Percentiles rank a stretch among this genome's conserved stretches.
Conservation (phyloP, 2,329 filamentous ascomycete species). For the Botryotinia globosa region DNA sequence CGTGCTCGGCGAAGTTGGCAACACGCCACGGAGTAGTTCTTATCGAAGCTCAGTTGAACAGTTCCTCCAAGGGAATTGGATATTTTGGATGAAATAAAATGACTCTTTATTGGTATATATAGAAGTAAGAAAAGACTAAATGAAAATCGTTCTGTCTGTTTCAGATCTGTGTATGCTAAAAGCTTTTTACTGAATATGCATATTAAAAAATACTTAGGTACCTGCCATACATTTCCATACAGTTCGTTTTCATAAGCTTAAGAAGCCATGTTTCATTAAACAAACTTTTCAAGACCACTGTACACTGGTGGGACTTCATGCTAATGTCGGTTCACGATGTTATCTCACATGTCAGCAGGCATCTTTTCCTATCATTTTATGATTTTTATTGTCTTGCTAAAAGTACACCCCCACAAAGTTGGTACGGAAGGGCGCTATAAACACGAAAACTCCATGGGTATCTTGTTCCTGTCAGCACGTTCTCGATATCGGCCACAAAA, state of each 20-base stretch:
- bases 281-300: background rate
- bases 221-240: background rate
- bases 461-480: accelerated
- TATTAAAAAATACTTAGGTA: background rate
- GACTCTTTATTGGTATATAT: background rate
- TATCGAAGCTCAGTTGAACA: background rate
- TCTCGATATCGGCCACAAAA: background rate
- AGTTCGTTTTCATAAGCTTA: background rate
- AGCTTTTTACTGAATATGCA: too few species aligned
- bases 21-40: background rate
- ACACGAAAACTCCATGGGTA: background rate
- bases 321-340: background rate
- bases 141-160: background rate
- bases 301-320: too few species aligned
- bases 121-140: background rate
- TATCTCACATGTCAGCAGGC: background rate
- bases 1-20: background rate
- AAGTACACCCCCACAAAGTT: background rate
- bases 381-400: background rate
- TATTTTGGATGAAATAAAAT: background rate
- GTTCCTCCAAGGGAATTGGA: too few species aligned
- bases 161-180: background rate
- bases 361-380: background rate
- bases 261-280: background rate
- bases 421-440: too few species aligned